Evolutionary conservation across 768 basidiomycete genomes (phyloP), one percentile per base, ranked within the genome.

Genomic region (Glaciozyma martinii): DNA sequence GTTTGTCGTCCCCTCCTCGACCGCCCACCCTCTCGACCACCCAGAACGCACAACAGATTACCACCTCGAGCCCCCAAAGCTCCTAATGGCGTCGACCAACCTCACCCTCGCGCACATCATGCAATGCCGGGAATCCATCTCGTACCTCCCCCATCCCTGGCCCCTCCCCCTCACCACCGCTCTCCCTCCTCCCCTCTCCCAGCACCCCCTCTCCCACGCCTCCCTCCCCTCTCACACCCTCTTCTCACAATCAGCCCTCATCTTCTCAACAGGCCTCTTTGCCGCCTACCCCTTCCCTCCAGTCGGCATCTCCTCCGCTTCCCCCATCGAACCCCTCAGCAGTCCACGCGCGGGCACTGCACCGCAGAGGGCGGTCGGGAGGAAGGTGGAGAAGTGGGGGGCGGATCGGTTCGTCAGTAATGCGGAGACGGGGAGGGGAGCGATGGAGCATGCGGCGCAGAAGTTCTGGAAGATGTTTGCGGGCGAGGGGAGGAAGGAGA

Each of bases 11-110:
- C 70, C 70, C 15, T 59, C 70, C 18, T 66, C 62, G 5, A 30
- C 60, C 10, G 29, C 63, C 10, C 58, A 50, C 40, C 61, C 63
- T 1, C 18, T 57, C 12, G 43, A 43, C 18, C 50, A 25, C 57
- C 27, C 40, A 3, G 23, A 42, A 3, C 21, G 43, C n/a, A 27
- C 57, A 5, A 27, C 30, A 23, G 6, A 18, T 19, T 52, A 40
- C 49, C 60, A 44, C 60, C 49, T 52, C 33, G 70, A 71, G 56
- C 70, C 70, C 5, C 70, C 70, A 12, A 71, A 71, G 33, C 70
- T 71, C 49, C 59, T 71, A 55, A 67, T 71, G 66, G 66, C 70
- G 3, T 67, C 66, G 10, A 67, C 66, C 1, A 71, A 71, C 61
- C 66, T 71, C 49, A 60, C 66, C 19, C 66, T 71, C 21, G 60